Conservation (phyloP, 441 rosid species). For the Jatropha multifida region DNA sequence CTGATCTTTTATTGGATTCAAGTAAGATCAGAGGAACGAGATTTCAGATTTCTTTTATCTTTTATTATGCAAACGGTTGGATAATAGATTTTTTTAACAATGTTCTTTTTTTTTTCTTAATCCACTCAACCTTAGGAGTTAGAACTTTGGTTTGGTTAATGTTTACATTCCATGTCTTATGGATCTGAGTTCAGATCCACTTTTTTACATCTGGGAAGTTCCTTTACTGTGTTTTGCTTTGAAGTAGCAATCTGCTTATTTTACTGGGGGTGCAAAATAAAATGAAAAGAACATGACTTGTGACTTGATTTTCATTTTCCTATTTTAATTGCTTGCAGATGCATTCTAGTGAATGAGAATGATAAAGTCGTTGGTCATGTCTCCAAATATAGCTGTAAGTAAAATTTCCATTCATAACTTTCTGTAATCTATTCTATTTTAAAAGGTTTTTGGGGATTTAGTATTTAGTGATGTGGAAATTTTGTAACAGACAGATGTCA, state of each 20-base stretch:
- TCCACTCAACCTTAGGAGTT: neutral
- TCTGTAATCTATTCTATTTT: neutral
- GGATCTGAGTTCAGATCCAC: conserved; percentile 1
- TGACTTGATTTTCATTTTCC: neutral
- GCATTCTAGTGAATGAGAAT: conserved; percentile 92
- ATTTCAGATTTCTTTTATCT: neutral
- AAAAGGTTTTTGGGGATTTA: neutral
- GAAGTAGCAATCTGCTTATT: neutral
- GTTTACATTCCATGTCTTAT: neutral
- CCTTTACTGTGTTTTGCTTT: neutral
- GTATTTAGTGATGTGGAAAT: neutral
- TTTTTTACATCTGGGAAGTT: neutral
- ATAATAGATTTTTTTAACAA: neutral
- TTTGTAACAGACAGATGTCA: neutral
- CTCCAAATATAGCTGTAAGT: conserved; percentile 85
- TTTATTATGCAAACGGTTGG: neutral
- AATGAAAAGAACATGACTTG: neutral
- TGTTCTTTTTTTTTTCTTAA: neutral
- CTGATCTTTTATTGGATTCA: neutral
- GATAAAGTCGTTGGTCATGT: conserved; percentile 86
- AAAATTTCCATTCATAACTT: neutral
- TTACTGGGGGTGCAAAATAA: neutral
- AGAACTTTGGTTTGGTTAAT: neutral
- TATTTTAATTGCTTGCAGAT: conserved; percentile 48
- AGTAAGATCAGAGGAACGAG: neutral